Percentiles rank a stretch among this genome's conserved stretches.
phyloP scores from a whole-genome alignment of 2,329 filamentous ascomycete species.

The Polytolypa hystricis region DNA sequence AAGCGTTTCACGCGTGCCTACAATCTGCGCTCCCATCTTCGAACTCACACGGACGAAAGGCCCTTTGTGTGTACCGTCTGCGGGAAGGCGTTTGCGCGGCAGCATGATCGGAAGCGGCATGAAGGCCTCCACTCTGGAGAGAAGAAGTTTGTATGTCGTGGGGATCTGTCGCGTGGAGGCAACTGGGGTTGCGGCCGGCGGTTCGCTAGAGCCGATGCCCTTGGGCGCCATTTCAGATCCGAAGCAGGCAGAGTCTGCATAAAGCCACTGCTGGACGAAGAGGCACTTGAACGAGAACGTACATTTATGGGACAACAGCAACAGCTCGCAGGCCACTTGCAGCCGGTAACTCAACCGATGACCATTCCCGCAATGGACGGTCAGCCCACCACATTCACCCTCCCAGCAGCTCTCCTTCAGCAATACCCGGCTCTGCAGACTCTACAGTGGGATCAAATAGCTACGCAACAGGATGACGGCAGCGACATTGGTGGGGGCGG shows the following conservation, averaged over 20 bases:
- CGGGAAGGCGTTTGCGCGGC: slow-evolving; percentile 90
- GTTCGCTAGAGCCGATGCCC: slow-evolving; percentile 88
- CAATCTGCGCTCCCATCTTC: slow-evolving; percentile 86
- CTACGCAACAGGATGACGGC: slow-evolving; percentile 45
- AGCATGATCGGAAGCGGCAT: slow-evolving; percentile 94
- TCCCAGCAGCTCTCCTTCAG: slow-evolving; percentile 79
- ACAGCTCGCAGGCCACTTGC: slow-evolving; percentile 44
- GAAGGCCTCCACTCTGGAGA: slow-evolving; percentile 93
- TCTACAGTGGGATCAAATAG: slow-evolving; percentile 76
- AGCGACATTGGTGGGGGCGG: slow-evolving; percentile 52
- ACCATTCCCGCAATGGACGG: slow-evolving; percentile 50
- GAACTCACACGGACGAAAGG: slow-evolving; percentile 93
- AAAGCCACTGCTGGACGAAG: slow-evolving; percentile 91
- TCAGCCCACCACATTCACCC: slow-evolving; percentile 49
- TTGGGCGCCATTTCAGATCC: slow-evolving; percentile 88
- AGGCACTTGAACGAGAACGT: slow-evolving; percentile 71
- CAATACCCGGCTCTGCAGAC: slow-evolving; percentile 91
- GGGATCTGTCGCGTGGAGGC: slow-evolving; percentile 69
- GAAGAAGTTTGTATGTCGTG: slow-evolving; percentile 97
- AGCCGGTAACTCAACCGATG: slow-evolving; percentile 46
- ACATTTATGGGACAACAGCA: slow-evolving; percentile 61
- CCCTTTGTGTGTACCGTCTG: slow-evolving; percentile 97
- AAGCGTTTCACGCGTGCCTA: slow-evolving; percentile 96
- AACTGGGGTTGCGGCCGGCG: slow-evolving; percentile 88
- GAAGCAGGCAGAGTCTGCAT: slow-evolving; percentile 95